Evolutionary conservation across 495 filamentous ascomycete species (phyloP), one percentile per base, ranked within the genome.

Genomic region (Pseudevernia furfuracea): DNA sequence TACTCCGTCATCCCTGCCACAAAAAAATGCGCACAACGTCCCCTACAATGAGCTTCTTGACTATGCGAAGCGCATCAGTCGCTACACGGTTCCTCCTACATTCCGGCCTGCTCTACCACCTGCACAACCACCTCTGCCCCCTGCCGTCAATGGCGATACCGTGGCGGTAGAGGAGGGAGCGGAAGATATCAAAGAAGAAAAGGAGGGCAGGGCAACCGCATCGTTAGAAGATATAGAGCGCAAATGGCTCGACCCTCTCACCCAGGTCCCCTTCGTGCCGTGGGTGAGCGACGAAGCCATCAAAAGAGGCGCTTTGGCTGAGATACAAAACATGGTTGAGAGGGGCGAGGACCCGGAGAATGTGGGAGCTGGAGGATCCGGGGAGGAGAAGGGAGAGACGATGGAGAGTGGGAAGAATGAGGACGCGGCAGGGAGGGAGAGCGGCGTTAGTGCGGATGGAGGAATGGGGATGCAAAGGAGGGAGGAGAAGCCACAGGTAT

Each of bases 1-100:
- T 25, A 82, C 83, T 0, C 80, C 83, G 1, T 78, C 82, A 0
- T 87, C 83, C 1, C 70, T 69, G 19, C 79, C 82, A 68, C 76
- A 83, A 3, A 53, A 69, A 38, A 64, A 71, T 10, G 66, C 74
- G 19, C 66, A 69, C 25, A 67, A 74, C 21, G 82, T 92, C 59
- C 78, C 81, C 17, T 87, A 86, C 61, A 77, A 78, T 55, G 87
- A 91, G 60, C 81, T 93, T 2, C 82, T 93, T 11, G 74, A 75
- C 53, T 91, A 87, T 69, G 90, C 89, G 12, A 82, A 84, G n/a
- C 81, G 82, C 66, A 91, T 92, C 65, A 85, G 82, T 62, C 84
- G 82, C 71, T 89, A 83, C 66, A 91, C 90, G 0, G 76, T 87
- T 12, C 89, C 89, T 1, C 84, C 84, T 1, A 82, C 84, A 8